Evolutionary conservation across 768 basidiomycete genomes (phyloP), one percentile per base, ranked within the genome.

Genomic region (Tephrocybe sp.): DNA sequence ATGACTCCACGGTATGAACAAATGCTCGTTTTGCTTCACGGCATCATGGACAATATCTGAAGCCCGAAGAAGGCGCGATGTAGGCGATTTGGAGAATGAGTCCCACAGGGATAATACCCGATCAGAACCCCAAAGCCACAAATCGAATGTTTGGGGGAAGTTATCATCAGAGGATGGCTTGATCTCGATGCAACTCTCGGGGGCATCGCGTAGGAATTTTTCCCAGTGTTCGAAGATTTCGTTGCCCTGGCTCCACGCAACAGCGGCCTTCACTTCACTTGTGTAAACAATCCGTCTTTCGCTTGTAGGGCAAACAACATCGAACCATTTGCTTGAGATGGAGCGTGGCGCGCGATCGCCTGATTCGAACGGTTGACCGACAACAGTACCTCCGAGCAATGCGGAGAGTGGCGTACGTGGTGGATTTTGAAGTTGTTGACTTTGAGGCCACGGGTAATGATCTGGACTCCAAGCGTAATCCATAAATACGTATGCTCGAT

Each of bases 401-500:
- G 72, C 77, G 57, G 62, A 68, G 8, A 75, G 63, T 1, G 74
- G 76, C 1, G 73, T 75, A 19, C 59, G 67, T 3, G 72, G 69
- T 15, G 52, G 53, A 49, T 59, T 56, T 42, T 61, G 56, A 24
- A 52, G 54, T 22, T 59, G 62, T 25, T 67, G 63, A 4, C 47
- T 38, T 38, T 60, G 40, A 2, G 64, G 69, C 72, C 75, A 77
- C 1, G 73, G 69, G 54, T 74, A 79, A 53, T 76, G 68, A 9
- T 67, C 64, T 11, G 60, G 60, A 19, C 69, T 67, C 74, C 75
- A 77, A 9, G 65, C 28, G 53, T 74, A 78, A 41, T 73, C 71
- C 43, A 66, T 61, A 59, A 78, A 79, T 0, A 79, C 79, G 43
- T 79, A 80, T 5, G 75, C 67, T 12, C 80, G 71, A n/a, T 72